Conservation (phyloP, 139 green algal species). For the Pseudopediastrum boryanum region DNA sequence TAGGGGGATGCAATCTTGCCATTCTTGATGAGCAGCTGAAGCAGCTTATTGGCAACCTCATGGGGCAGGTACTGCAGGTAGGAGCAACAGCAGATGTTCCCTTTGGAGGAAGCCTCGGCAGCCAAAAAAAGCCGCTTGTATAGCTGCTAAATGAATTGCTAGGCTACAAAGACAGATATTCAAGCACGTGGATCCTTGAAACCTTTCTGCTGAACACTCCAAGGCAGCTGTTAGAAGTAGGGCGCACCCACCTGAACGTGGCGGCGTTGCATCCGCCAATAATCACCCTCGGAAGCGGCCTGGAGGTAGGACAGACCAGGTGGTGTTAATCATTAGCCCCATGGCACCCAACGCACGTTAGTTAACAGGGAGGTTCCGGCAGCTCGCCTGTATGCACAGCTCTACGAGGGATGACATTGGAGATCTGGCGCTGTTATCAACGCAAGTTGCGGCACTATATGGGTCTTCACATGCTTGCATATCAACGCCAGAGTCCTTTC, state of each 20-base stretch:
- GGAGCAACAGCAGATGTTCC: slow-evolving; percentile 4
- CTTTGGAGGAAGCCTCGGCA: background rate
- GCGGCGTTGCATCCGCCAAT: slow-evolving; percentile 21
- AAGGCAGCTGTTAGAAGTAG: background rate
- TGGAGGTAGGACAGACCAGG: background rate
- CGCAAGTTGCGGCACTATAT: too few relatives aligned
- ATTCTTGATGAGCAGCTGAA: slow-evolving; percentile 22
- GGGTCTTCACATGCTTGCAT: too few relatives aligned
- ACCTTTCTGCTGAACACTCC: background rate
- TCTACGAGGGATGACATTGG: background rate
- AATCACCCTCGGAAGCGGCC: slow-evolving; percentile 5
- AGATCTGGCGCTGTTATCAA: too few relatives aligned
- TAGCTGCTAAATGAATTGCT: too few relatives aligned
- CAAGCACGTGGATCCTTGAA: background rate
- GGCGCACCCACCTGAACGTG: slow-evolving; percentile 16
- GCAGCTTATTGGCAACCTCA: slow-evolving; percentile 20
- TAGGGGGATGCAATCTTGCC: background rate
- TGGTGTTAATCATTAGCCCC: background rate
- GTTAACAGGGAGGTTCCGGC: background rate
- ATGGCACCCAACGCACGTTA: background rate
- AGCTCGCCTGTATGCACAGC: slow-evolving; percentile 14
- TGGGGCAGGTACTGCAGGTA: slow-evolving; percentile 8
- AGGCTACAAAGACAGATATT: too few relatives aligned
- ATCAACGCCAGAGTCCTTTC: too few relatives aligned
- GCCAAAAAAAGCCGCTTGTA: background rate